Conservation (phyloP, 768 basidiomycete species). For the Amylocystis lapponica region DNA sequence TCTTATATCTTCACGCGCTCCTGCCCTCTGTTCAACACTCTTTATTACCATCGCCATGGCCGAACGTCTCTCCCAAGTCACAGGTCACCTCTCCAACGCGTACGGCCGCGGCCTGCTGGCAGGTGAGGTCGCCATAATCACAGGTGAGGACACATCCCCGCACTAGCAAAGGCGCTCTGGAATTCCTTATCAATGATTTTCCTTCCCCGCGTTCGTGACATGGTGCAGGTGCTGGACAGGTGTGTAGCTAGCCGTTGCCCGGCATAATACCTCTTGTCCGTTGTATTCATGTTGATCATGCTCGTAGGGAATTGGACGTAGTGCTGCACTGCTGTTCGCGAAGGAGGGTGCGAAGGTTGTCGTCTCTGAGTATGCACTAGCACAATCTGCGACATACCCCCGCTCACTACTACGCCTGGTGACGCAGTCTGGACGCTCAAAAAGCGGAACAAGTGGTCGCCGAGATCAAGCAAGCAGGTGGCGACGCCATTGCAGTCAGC, state of each 20-base stretch:
- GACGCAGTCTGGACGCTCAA: slow-evolving; percentile 60
- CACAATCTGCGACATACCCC: not conserved
- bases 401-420: slow-evolving; percentile 3
- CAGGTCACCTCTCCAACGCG: slow-evolving; percentile 58
- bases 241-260: slow-evolving; percentile 19
- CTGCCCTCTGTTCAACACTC: not conserved
- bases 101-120: slow-evolving; percentile 52
- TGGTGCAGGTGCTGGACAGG: slow-evolving; percentile 67
- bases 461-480: slow-evolving; percentile 70
- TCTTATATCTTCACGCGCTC: slow-evolving; percentile 2
- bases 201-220: not conserved
- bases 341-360: slow-evolving; percentile 86
- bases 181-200: not conserved
- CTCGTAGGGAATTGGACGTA: slow-evolving; percentile 69
- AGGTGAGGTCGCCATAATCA: slow-evolving; percentile 82
- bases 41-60: slow-evolving; percentile 12
- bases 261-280: not conserved
- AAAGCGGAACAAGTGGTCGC: slow-evolving; percentile 60
- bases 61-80: slow-evolving; percentile 55
- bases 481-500: slow-evolving; percentile 65
- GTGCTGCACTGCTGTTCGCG: slow-evolving; percentile 71
- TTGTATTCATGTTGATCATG: not conserved
- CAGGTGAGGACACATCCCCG: slow-evolving; percentile 47
- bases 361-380: slow-evolving; percentile 57
- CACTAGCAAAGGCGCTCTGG: not conserved